Evolutionary conservation across 2,329 filamentous ascomycete species (phyloP), one percentile per base, ranked within the genome.

Genomic region (Trichoderma aggressivum): DNA sequence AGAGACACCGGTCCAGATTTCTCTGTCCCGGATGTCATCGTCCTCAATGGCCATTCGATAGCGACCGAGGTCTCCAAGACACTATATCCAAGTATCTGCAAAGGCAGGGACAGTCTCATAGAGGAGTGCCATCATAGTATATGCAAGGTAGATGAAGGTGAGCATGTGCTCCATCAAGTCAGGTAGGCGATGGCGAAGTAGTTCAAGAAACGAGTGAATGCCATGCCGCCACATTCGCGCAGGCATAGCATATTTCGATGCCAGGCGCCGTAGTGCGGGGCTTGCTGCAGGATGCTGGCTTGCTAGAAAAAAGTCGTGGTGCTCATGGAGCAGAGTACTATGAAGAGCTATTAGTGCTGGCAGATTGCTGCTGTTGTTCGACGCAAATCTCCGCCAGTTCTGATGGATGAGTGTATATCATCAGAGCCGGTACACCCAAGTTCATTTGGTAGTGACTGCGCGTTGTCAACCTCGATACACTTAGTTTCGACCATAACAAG

Each of bases 151-250:
- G 0, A 98, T 93, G 71, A 97, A 98, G 0, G 90, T 89, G 0
- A 97, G 82, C 94, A 98, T 97, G 70, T 96, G 92, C 60, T 97
- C 94, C 2, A 94, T 81, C 1, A 91, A 94, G 0, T 86, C 86
- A 0, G 94, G 94, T 0, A 97, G 82, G 2, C 90, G 87, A 74
- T 93, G 89, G 0, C 92, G 85, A 0, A 96, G 80, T 0, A 96
- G 79, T 73, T 97, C 93, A 0, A 97, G 84, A 71, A 95, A 95
- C 0, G 89, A 90, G 77, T 96, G 93, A 7, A 98, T 97, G 0
- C 92, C 94, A 75, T 97, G 92, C 0, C 93, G 86, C 95, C 95
- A 98, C 92, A 98, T 96, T 0, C 94, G 85, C 0, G 93, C 93
- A 0, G 94, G 94, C 93, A 98, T 97, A 0, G 90, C 90, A 75